Evolutionary conservation across 2,329 filamentous ascomycete genomes (phyloP), one percentile per base, ranked within the genome.

Genomic region (Talaromyces sp.): DNA sequence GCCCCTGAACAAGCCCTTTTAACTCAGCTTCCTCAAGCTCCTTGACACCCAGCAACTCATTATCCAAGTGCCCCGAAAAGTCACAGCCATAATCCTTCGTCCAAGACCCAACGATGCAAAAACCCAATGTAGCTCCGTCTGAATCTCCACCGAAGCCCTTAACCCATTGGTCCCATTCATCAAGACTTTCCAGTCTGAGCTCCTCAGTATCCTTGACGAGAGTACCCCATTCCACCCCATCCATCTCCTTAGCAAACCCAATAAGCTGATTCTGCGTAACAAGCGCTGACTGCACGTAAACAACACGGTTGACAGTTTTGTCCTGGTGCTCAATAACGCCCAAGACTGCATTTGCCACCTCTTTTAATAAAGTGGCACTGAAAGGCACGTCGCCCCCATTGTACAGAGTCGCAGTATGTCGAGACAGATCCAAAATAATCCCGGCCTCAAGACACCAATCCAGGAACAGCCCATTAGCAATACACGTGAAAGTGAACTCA

Each of bases 321-420:
- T 79, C 75, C 0, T 74, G 77, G 47, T 84, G 72, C 7, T 61
- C 52, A 1, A 85, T 65, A 1, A 84, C 69, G 0, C 76, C 78
- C 0, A 77, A 75, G 0, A 86, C 72, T 1, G 76, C 79, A 19
- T 77, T 69, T 0, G 67, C 82, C 14, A 85, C 64, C 1, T 74
- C 73, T 0, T 64, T 57, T 0, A 86, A 70, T 0, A 75, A 80
- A 0, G 82, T 82, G 9, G 74, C 50, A 44, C 75, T 80, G 65
- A 85, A 80, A 7, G 67, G 55, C 2, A 57, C 54, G 29, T 83
- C 71, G 0, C 84, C 84, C 1, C 77, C 78, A 53, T 85, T 79
- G 51, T 73, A 77, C 0, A 86, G 61, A 0, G 61, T 71, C 0
- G 75, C 71, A 0, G 36, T 50, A 3, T 61, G 59, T n/a, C 74